Evolutionary conservation across 2,329 filamentous ascomycete species (phyloP).

Genomic region (Rutstroemia sp.): DNA sequence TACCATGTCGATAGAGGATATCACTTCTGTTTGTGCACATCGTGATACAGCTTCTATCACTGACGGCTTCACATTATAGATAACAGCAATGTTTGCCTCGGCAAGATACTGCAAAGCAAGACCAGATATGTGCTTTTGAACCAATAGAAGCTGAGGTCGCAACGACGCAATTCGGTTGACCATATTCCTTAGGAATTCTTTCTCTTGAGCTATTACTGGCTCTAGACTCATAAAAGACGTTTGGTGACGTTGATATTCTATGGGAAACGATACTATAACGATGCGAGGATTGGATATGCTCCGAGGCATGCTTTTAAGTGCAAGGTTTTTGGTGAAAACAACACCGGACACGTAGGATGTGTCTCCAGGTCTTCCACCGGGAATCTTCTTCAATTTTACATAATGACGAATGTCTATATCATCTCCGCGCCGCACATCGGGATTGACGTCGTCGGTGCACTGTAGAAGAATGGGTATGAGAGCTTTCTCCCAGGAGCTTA

Average conservation of each 20-base stretch:
- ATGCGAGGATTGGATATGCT: slow-evolving; percentile 79
- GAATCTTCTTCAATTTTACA: slow-evolving; percentile 94
- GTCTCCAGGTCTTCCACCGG: slow-evolving; percentile 81
- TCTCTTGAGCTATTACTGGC: slow-evolving; percentile 92
- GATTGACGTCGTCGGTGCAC: slow-evolving; percentile 90
- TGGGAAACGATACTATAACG: slow-evolving; percentile 86
- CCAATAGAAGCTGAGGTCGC: slow-evolving; percentile 78
- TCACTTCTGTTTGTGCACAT: slow-evolving; percentile 84
- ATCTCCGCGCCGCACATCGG: slow-evolving; percentile 82
- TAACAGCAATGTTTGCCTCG: slow-evolving; percentile 84
- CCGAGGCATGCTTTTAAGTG: slow-evolving; percentile 91
- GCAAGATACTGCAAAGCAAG: slow-evolving; percentile 83
- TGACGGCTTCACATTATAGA: slow-evolving; percentile 92
- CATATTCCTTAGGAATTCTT: slow-evolving; percentile 84
- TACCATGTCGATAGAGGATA: slow-evolving; percentile 92
- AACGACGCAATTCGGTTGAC: slow-evolving; percentile 86
- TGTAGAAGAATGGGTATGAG: slow-evolving; percentile 83
- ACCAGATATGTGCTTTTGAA: slow-evolving; percentile 87
- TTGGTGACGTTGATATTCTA: slow-evolving; percentile 91
- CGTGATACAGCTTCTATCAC: slow-evolving; percentile 92
- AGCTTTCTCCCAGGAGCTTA: slow-evolving; percentile 78
- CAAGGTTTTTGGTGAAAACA: slow-evolving; percentile 95
- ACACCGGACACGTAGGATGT: slow-evolving; percentile 95
- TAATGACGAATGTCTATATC: slow-evolving; percentile 97
- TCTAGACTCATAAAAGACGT: slow-evolving; percentile 97